Base-by-base conservation (phyloP, 129 eudicot genomes). In the Flaveria brownii region DNA sequence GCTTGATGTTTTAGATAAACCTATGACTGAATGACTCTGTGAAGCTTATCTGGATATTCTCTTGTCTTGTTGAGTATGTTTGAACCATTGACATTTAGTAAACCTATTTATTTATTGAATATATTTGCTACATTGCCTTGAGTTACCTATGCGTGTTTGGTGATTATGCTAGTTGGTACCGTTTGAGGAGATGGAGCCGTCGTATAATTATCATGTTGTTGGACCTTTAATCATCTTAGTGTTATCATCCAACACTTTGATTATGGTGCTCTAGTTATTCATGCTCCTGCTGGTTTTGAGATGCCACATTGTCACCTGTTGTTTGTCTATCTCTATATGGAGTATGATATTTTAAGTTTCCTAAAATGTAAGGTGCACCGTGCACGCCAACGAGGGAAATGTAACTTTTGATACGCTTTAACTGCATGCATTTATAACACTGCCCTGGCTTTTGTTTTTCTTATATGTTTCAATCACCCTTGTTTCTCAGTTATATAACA, bases 221-320 rank as follows among this genome's bases (percentile, higher is more conserved):
- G 41, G 72, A 70, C 36, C 39, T 60, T 71, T 50, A 46, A 20
- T 62, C 23, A n/a, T 64, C 20, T 33, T 0, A 12, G 47, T 71
- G 64, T 33, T 71, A 71, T 61, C 30, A 25, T 28, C 9, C 14
- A 77, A 47, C 77, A 36, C 17, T 60, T 71, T 11, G 72, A 62
- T 71, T 47, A 17, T 9, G 55, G 8, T 62, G 30, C 65, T 60
- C 62, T 26, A 61, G 54, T 61, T 47, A 49, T 47, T 18, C 54
- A 14, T 78, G 49, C 55, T 36, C 69, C 70, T 51, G 47, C 52
- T 17, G 52, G 75, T 57, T 47, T 18, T 45, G 68, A 78, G 82
- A 50, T 33, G 52, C 60, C 49, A 59, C 46, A 23, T 56, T 33
- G 52, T 70, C 49, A 59, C 46, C 39, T 56, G n/a, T 78, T 59